These are phyloP conservation scores for Gamsiella multidivaricata DNA, from an alignment of 192 early-diverging fungal species.

Conservation along the genomic window DNA sequence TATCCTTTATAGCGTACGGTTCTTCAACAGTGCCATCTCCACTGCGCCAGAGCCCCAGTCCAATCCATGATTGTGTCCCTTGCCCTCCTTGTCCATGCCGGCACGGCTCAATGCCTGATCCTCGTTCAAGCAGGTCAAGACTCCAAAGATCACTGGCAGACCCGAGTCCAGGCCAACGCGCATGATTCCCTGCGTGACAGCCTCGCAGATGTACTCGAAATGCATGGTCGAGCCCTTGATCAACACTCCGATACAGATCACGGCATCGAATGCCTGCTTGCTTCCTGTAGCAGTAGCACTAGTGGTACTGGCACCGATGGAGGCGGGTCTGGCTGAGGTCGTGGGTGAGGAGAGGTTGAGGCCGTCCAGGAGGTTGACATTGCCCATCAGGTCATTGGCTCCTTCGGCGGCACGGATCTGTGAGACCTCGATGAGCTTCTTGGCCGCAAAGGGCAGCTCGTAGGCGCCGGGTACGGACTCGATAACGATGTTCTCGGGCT, in stretches of 20 bases:
- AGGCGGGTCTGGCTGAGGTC: not conserved
- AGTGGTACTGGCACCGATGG: not conserved
- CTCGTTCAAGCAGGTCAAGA: conserved; percentile 94
- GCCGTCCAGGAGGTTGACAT: conserved; percentile 54
- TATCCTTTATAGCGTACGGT: conserved; percentile 56
- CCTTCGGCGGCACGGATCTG: conserved; percentile 67
- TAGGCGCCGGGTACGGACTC: conserved; percentile 91
- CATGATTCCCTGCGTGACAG: conserved; percentile 93
- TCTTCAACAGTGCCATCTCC: conserved; percentile 88
- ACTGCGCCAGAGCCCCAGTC: conserved; percentile 97
- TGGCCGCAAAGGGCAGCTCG: conserved; percentile 93
- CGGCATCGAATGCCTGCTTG: conserved; percentile 83
- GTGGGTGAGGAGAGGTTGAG: conserved; percentile 43
- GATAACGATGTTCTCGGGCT: conserved; percentile 77
- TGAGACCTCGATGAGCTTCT: conserved; percentile 77
- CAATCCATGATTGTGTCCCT: conserved; percentile 94
- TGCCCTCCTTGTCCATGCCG: conserved; percentile 67
- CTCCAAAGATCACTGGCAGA: conserved; percentile 94
- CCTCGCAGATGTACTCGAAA: conserved; percentile 99
- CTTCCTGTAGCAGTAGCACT: conserved; percentile 18
- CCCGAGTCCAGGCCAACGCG: conserved; percentile 91
- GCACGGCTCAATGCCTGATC: conserved; percentile 91
- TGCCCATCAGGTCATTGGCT: conserved; percentile 66
- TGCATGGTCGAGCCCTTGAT: conserved; percentile 99
- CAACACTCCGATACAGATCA: conserved; percentile 94